Evolutionary conservation across 805 yeast species (phyloP), one percentile per base, ranked within the genome.

Genomic region (Starmerella stigmatis): DNA sequence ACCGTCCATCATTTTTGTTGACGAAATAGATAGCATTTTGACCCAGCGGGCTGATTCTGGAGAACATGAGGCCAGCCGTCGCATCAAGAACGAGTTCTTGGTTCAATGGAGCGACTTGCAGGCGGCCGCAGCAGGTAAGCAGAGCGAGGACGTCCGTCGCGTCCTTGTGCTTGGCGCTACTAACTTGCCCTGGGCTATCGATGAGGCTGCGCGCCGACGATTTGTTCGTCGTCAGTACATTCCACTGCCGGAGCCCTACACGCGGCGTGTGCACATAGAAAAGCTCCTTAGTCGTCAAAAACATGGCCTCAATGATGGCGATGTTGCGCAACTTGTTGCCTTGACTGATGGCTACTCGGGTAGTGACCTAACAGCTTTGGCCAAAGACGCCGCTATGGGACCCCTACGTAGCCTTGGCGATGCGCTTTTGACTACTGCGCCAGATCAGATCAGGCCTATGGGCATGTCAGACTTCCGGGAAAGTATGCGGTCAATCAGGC

Each of bases 371-470:
- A 86, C 96, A 0, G 88, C 95, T 1, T 64, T 89, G 49, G 94
- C 96, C 1, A 92, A 88, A 63, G 96, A 89, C 61, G 94, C 96
- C 3, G 96, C 98, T 1, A 88, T 89, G 96, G 96, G 96, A 1
- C 97, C 98, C 1, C 67, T 92, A 29, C 71, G 98, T 51, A 81
- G 86, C 32, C 66, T 89, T 20, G 96, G 97, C 2, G 96, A 89
- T 48, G 78, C 80, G 37, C 71, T 89, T 45, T 68, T 89, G 51
- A 65, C 70, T 33, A 73, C 77, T 0, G 70, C 84, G 2, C 78
- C 85, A 28, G 84, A 81, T 44, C 77, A 76, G 48, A 86, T 89
- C 45, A 68, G 97, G 44, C 79, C 94, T 0, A 75, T 92, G 42
- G 69, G 71, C 19, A 64, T 86, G 41, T 66, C 66, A 8, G 98